phyloP scores from a whole-genome alignment of 768 basidiomycete species.

The Phallus indusiatus region DNA sequence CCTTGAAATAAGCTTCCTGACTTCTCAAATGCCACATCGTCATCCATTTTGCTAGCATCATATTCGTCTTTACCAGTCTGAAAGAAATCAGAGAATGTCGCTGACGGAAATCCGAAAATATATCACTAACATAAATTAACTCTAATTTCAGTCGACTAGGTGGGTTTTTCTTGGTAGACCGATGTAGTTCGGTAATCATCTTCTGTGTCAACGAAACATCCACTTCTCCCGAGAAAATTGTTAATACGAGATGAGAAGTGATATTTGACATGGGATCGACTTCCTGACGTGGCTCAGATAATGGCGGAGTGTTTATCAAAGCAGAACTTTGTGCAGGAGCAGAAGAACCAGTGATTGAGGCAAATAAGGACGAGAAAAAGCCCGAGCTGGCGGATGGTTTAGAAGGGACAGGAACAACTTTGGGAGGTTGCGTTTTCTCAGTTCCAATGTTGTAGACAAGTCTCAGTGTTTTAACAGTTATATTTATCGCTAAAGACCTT shows the following conservation, averaged over 20 bases:
- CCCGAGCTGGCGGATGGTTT: conserved; percentile 20
- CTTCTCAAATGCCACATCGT: conserved; percentile 44
- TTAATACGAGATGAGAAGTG: conserved; percentile 48
- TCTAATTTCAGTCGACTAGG: conserved; percentile 67
- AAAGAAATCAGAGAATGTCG: not conserved
- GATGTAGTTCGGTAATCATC: conserved; percentile 60
- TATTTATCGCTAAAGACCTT: conserved; percentile 48
- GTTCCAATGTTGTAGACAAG: conserved; percentile 64
- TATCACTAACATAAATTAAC: conserved; percentile 66
- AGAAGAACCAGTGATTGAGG: conserved; percentile 20
- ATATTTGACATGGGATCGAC: conserved; percentile 26
- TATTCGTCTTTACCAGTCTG: conserved; percentile 80
- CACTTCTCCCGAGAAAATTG: conserved; percentile 59
- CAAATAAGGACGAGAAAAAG: conserved; percentile 33
- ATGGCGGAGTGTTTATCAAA: conserved; percentile 23
- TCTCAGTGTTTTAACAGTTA: conserved; percentile 74
- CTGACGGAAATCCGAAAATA: not conserved
- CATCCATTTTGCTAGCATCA: conserved; percentile 62
- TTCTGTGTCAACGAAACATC: conserved; percentile 57
- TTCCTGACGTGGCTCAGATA: conserved; percentile 22
- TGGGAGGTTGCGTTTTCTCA: conserved; percentile 37
- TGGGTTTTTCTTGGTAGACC: conserved; percentile 93
- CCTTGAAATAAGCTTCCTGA: conserved; percentile 83
- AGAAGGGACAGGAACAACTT: conserved; percentile 13
- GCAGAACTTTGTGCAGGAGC: conserved; percentile 17